Evolutionary conservation across 1,139 yeast species (phyloP).

Genomic region (Pichia kudriavzevii): DNA sequence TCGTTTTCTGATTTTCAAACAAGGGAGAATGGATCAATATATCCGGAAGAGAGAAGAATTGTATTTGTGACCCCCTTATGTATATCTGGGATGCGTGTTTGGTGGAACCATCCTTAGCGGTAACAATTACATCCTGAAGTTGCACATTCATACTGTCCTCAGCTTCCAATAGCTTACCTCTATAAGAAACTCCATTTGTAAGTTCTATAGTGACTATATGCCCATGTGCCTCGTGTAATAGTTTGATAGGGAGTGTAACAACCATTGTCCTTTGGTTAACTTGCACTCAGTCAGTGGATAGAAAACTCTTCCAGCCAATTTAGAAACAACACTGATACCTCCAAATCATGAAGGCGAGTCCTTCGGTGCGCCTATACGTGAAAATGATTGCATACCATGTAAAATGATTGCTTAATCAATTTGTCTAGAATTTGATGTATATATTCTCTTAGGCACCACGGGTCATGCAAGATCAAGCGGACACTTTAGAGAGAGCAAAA

Average conservation of each 20-base stretch:
- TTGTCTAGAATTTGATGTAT: too few species aligned
- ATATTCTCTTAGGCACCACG: too few species aligned
- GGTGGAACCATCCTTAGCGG: constrained; percentile 68
- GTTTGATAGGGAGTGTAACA: constrained; percentile 69
- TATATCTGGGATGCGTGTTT: constrained; percentile 79
- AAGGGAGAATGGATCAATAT: constrained; percentile 82
- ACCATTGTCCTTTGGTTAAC: constrained; percentile 3
- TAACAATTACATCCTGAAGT: constrained; percentile 71
- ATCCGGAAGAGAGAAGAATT: constrained; percentile 83
- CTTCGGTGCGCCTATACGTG: too few species aligned
- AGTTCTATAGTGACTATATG: constrained; percentile 81
- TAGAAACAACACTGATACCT: too few species aligned
- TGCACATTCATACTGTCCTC: constrained; percentile 95
- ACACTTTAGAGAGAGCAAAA: too few species aligned
- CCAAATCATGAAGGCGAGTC: too few species aligned
- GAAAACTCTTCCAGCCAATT: too few species aligned
- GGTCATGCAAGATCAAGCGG: too few species aligned
- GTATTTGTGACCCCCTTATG: constrained; percentile 84
- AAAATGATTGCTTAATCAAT: too few species aligned
- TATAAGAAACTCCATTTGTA: constrained; percentile 76
- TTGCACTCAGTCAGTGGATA: too few species aligned
- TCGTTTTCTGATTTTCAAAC: constrained; percentile 35
- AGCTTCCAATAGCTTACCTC: constrained; percentile 62
- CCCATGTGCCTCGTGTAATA: constrained; percentile 84
- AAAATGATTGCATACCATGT: too few species aligned